Evolutionary conservation across 805 yeast genomes (phyloP).

Genomic region (Geotrichum ghanense): DNA sequence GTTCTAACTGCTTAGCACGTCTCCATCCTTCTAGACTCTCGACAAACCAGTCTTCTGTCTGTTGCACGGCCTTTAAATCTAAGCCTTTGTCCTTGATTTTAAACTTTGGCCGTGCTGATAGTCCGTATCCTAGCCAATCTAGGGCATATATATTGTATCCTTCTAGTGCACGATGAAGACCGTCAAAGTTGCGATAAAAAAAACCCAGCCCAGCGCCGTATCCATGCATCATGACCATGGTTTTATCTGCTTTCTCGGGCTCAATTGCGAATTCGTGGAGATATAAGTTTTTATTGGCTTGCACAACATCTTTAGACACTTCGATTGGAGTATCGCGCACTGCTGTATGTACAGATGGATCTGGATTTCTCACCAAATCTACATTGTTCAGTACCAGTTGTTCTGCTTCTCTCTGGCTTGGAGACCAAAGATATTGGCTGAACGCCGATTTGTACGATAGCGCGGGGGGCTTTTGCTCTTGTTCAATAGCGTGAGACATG

Average conservation of each 20-base stretch:
- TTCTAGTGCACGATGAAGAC: conserved; percentile 32
- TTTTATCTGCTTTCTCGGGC: conserved; percentile 1
- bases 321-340: conserved; percentile 18
- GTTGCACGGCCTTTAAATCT: conserved; percentile 6
- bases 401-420: conserved; percentile 21
- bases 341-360: background rate
- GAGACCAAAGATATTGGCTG: conserved; percentile 25
- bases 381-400: conserved; percentile 36
- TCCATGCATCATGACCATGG: conserved; percentile 61
- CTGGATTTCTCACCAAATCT: conserved; percentile 24
- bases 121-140: conserved; percentile 64
- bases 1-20: conserved; percentile 32
- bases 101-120: conserved; percentile 44
- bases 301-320: conserved; percentile 33
- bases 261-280: conserved; percentile 67
- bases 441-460: conserved; percentile 18
- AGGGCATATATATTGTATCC: conserved; percentile 53
- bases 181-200: conserved; percentile 49
- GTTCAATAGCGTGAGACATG: too few species aligned
- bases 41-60: conserved; percentile 30
- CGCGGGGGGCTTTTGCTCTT: too few species aligned
- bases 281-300: conserved; percentile 36
- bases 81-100: background rate
- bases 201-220: conserved; percentile 72
- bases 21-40: conserved; percentile 62